phyloP scores from a whole-genome alignment of 495 filamentous ascomycete species.

The Cercophora newfieldiana region DNA sequence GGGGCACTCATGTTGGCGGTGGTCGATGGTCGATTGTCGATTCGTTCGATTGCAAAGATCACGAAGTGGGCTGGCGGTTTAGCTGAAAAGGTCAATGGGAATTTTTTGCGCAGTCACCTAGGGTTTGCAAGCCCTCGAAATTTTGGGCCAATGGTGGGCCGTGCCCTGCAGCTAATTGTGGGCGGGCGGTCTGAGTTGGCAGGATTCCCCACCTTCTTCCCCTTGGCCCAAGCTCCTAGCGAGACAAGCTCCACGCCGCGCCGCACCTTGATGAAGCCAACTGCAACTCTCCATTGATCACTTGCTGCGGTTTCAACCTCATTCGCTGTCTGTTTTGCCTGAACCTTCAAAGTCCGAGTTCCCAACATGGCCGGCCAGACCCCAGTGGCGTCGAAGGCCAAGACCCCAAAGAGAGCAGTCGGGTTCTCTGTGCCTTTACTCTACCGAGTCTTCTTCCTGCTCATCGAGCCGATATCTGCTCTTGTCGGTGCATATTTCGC shows the following conservation, averaged over 20 bases:
- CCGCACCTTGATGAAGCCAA: too few relatives aligned
- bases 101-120: slow-evolving; percentile 21
- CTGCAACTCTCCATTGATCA: background rate
- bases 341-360: background rate
- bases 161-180: too few relatives aligned
- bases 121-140: slow-evolving; percentile 35
- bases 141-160: slow-evolving; percentile 1
- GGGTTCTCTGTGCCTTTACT: slow-evolving; percentile 41
- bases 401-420: background rate
- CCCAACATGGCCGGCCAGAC: background rate
- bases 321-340: background rate
- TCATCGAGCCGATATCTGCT: slow-evolving; percentile 66
- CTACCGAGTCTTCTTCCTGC: slow-evolving; percentile 65
- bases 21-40: slow-evolving; percentile 30
- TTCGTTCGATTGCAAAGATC: slow-evolving; percentile 17
- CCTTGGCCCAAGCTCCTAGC: slow-evolving; percentile 34
- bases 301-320: background rate
- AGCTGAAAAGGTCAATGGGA: slow-evolving; percentile 14
- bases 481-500: slow-evolving; percentile 65
- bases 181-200: slow-evolving; percentile 3
- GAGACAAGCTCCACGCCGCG: background rate
- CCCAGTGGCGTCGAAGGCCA: background rate
- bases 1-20: slow-evolving; percentile 55
- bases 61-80: slow-evolving; percentile 13
- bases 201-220: slow-evolving; percentile 31